A percentile compares a stretch with the other conserved stretches of the same genome.
Conservation (phyloP, 345 rosid genomes). For the Zanthoxylum bungeanum region DNA sequence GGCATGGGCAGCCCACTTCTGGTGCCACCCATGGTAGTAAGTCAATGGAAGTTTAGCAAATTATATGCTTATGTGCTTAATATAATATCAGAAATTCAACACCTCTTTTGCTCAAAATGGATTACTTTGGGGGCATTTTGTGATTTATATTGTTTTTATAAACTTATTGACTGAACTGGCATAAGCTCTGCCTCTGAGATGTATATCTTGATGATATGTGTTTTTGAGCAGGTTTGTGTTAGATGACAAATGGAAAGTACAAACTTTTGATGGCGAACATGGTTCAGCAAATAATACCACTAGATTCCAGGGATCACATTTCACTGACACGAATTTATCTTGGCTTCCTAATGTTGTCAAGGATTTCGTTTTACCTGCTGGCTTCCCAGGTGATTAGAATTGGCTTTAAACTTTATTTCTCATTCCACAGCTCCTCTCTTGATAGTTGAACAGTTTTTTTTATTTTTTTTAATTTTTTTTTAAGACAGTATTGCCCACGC, state of each 20-base stretch:
- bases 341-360: constrained; percentile 65
- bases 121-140: neutral
- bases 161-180: neutral
- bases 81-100: neutral
- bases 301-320: constrained; percentile 21
- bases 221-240: constrained; percentile 51
- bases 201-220: constrained; percentile 7
- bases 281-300: constrained; percentile 14
- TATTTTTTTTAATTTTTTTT: neutral
- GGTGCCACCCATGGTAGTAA: too few species aligned
- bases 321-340: constrained; percentile 31
- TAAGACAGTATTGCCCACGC: neutral
- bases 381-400: constrained; percentile 68
- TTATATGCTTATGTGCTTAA: neutral
- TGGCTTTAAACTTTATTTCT: neutral
- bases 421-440: neutral
- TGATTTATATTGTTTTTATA: neutral
- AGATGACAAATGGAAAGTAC: constrained; percentile 49
- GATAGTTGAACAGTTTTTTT: neutral
- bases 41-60: neutral
- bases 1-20: too few species aligned
- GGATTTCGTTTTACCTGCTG: constrained; percentile 75
- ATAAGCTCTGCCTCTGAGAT: constrained; percentile 12
- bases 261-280: constrained; percentile 38
- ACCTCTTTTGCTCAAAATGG: neutral